phyloP scores from a whole-genome alignment of 306 rosid genomes.

The Vigna unguiculata region DNA sequence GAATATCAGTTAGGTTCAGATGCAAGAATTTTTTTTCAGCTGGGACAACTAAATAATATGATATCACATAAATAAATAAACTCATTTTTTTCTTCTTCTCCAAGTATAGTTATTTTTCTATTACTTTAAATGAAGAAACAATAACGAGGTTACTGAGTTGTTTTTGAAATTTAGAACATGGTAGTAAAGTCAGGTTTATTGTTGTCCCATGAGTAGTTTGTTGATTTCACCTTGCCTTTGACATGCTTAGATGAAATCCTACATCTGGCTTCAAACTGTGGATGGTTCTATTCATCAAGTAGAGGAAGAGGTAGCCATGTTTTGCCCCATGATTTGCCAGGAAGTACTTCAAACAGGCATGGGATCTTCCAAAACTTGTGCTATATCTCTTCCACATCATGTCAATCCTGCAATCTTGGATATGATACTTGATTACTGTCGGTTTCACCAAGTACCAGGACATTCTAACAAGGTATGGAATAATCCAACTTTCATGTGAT shows the following conservation, averaged over 20 bases:
- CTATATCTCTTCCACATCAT: constrained; percentile 85
- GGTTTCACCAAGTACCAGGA: constrained; percentile 85
- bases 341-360: constrained; percentile 81
- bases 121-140: background rate
- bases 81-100: background rate
- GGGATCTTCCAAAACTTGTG: constrained; percentile 89
- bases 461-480: constrained; percentile 80
- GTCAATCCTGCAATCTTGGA: constrained; percentile 84
- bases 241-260: constrained; percentile 78
- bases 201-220: constrained; percentile 23
- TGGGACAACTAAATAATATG: background rate
- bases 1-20: background rate
- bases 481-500: constrained; percentile 32
- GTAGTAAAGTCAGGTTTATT: constrained; percentile 6
- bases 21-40: background rate
- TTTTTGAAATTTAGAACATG: constrained; percentile 1
- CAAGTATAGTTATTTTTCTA: background rate
- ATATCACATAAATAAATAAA: background rate
- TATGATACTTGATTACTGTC: constrained; percentile 83
- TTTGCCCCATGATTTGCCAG: constrained; percentile 89
- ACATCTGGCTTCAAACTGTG: constrained; percentile 86
- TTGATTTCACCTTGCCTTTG: constrained; percentile 39
- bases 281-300: constrained; percentile 95
- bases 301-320: constrained; percentile 92
- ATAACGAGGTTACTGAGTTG: background rate